These are phyloP conservation scores for Annona squamosa DNA, from an alignment of 164 flowering plant species.

Conservation along the genomic window DNA sequence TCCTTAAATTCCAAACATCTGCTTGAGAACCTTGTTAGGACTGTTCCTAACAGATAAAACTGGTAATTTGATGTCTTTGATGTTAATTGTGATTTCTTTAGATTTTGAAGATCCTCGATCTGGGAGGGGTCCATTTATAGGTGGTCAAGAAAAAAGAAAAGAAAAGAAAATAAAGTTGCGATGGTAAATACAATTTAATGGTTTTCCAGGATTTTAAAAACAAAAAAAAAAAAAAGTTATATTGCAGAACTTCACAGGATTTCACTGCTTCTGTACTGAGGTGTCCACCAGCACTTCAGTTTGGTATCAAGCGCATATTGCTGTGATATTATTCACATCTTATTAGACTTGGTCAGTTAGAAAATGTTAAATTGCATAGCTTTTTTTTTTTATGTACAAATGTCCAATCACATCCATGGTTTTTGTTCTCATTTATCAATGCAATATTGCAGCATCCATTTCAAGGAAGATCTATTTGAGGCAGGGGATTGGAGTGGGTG, in stretches of 20 bases:
- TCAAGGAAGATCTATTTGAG: conserved; percentile 71
- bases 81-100: background rate
- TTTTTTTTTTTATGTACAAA: no score
- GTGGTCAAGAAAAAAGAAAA: background rate
- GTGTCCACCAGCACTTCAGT: background rate
- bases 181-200: no score
- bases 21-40: no score
- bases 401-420: no score
- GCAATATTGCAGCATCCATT: conserved; percentile 50
- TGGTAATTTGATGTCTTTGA: background rate
- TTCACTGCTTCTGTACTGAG: no score
- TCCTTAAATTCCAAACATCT: no score
- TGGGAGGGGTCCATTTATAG: background rate
- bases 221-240: no score
- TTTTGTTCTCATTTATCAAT: background rate
- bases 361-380: background rate
- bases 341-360: background rate
- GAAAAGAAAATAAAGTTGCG: background rate
- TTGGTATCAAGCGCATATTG: background rate
- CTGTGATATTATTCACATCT: background rate
- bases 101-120: background rate
- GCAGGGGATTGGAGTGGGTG: conserved; percentile 86
- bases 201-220: background rate
- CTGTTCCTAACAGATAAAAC: background rate
- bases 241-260: background rate